These are phyloP conservation scores for Hydnum rufescens DNA, from an alignment of 768 basidiomycete species.

Conservation along the genomic window DNA sequence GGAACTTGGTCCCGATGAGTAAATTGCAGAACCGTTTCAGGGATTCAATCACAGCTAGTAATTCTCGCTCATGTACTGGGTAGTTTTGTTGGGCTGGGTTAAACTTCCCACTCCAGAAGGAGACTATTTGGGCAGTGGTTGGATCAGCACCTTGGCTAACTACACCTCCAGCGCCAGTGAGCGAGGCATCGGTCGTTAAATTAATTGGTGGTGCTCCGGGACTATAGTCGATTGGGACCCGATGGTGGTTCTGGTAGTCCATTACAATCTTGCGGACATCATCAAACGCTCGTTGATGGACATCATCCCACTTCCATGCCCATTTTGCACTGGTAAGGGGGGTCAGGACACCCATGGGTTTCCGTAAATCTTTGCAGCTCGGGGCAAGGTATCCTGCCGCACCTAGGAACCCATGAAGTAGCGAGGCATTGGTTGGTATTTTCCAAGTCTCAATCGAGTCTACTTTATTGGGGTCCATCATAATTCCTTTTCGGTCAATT, in stretches of 20 bases:
- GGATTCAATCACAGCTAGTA: too few relatives aligned
- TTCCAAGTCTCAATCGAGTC: conserved; percentile 18
- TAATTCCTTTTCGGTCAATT: conserved; percentile 22
- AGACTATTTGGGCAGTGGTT: conserved; percentile 12
- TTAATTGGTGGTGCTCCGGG: conserved; percentile 15
- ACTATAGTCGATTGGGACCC: conserved; percentile 13
- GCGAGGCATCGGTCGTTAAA: conserved; percentile 16
- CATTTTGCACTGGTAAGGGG: conserved; percentile 15
- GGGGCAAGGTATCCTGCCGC: conserved; percentile 22
- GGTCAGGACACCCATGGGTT: conserved; percentile 19
- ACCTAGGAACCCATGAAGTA: conserved; percentile 24
- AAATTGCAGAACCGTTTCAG: not conserved
- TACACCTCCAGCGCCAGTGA: conserved; percentile 15
- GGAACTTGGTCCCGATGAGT: not conserved
- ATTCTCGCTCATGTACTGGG: too few relatives aligned
- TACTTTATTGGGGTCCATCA: conserved; percentile 22
- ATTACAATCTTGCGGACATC: conserved; percentile 11
- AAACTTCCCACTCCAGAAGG: not conserved
- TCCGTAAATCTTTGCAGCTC: conserved; percentile 21
- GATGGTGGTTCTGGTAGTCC: conserved; percentile 10
- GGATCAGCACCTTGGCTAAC: conserved; percentile 17
- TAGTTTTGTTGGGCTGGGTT: too few relatives aligned
- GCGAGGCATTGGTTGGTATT: conserved; percentile 18
- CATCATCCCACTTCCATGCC: conserved; percentile 15
- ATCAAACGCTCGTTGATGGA: conserved; percentile 16